Conservation (phyloP, 768 basidiomycete species). For the Phlebiopsis flavidoalba region DNA sequence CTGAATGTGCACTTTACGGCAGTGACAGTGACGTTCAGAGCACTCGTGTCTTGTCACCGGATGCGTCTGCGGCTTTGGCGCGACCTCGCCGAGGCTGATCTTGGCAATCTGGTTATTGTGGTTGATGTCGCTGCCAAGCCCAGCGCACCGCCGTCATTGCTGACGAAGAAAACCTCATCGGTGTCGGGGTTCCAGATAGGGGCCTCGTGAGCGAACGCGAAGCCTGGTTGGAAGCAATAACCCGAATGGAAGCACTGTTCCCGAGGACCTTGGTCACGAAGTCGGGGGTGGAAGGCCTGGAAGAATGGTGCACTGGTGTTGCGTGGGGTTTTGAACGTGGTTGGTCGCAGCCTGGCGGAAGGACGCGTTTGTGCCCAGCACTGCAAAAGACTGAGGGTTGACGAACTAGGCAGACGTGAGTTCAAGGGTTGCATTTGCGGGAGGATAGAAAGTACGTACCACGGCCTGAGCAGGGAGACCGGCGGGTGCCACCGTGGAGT, state of each 20-base stretch:
- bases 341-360: slow-evolving; percentile 27
- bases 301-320: slow-evolving; percentile 56
- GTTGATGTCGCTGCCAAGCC: slow-evolving; percentile 58
- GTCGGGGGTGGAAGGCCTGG: slow-evolving; percentile 44
- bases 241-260: slow-evolving; percentile 45
- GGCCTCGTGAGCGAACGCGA: slow-evolving; percentile 78
- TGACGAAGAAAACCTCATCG: slow-evolving; percentile 70
- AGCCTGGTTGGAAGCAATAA: slow-evolving; percentile 56
- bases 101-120: slow-evolving; percentile 61
- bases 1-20: slow-evolving; percentile 21
- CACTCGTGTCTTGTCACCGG: slow-evolving; percentile 21
- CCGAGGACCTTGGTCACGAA: slow-evolving; percentile 58
- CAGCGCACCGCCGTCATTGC: slow-evolving; percentile 60
- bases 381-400: slow-evolving; percentile 46
- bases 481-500: background rate
- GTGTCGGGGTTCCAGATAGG: slow-evolving; percentile 62
- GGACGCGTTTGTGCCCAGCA: slow-evolving; percentile 39
- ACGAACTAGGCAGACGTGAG: slow-evolving; percentile 33
- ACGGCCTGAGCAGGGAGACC: slow-evolving; percentile 12
- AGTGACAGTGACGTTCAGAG: slow-evolving; percentile 47
- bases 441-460: background rate
- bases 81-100: slow-evolving; percentile 56
- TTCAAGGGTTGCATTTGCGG: background rate
- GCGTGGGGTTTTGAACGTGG: slow-evolving; percentile 55
- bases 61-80: slow-evolving; percentile 35